phyloP scores from a whole-genome alignment of 306 rosid genomes.

The Malus orientalis region DNA sequence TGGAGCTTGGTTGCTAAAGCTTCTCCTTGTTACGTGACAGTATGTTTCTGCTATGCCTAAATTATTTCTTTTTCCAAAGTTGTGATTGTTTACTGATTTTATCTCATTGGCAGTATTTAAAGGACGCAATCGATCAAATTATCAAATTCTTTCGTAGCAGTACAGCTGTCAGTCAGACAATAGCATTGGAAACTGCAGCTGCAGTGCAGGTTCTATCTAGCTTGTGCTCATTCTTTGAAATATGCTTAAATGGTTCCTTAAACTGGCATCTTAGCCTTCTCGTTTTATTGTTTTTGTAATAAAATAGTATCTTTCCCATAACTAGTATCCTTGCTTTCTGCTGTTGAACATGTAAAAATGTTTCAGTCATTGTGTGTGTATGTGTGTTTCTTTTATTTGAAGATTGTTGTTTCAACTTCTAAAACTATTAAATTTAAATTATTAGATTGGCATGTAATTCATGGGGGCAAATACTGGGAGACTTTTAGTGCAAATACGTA shows the following conservation, averaged over 20 bases:
- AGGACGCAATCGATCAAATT: conserved; percentile 74
- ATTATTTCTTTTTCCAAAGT: conserved; percentile 16
- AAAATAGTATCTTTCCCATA: neutral
- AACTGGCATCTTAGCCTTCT: neutral
- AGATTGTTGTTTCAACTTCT: neutral
- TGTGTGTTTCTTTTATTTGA: neutral
- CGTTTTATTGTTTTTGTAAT: neutral
- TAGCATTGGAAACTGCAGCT: conserved; percentile 91
- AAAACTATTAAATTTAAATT: neutral
- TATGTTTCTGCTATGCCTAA: conserved; percentile 30
- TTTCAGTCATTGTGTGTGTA: neutral
- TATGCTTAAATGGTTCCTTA: neutral
- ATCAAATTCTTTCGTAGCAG: conserved; percentile 69
- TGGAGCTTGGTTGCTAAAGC: conserved; percentile 98
- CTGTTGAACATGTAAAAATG: neutral
- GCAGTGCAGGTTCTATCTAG: conserved; percentile 74
- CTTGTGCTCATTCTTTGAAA: conserved; percentile 6
- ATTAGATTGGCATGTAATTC: neutral
- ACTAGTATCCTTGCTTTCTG: neutral
- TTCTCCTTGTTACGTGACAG: conserved; percentile 97
- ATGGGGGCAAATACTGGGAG: neutral
- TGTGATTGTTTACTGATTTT: conserved; percentile 22
- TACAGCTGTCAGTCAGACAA: conserved; percentile 71
- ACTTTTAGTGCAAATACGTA: neutral
- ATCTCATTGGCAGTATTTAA: conserved; percentile 60